Evolutionary conservation across 2,329 filamentous ascomycete genomes (phyloP), one percentile per base, ranked within the genome.

Genomic region (Aspergillus tubingensis): DNA sequence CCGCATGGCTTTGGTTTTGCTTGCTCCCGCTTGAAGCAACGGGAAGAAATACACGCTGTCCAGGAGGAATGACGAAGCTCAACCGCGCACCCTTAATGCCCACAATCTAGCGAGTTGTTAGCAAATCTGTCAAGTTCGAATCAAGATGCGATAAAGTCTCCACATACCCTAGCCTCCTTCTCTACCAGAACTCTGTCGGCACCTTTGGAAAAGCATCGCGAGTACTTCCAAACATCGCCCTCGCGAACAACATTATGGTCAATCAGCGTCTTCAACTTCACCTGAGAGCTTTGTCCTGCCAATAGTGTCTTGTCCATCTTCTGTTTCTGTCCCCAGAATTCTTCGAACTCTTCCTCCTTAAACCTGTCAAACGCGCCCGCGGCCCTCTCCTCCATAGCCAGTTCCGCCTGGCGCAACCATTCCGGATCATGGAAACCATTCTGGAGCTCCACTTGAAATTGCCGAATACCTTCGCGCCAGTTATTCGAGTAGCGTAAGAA

Each of bases 271-370:
- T 65, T 67, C 25, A 81, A 55, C 59, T 75, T 80, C 13, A 81
- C 69, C 36, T 73, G 76, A 5, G 74, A 73, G 59, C 75, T 77
- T 58, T 81, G 76, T 3, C 80, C 80, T 8, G 80, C 77, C 55
- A 69, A n/a, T 17, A 76, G 62, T 8, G 59, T 60, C 38, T 63
- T 65, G 47, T 70, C 66, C 38, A 76, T 60, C 60, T 73, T 78
- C 69, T 79, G 78, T 63, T 84, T 85, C 69, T 85, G 81, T 0
- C 85, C 85, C 83, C 85, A 88, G 65, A 82, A 84, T 58, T 78
- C 70, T 69, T 88, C 83, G 13, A 81, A 81, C 60, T 86, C 81
- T 49, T 76, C 71, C 49, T 81, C 80, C 70, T 86, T 83, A 74
- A 82, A 85, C 5, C 75, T 74, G 65, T 89, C 85, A 62, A 84